A percentile compares a stretch with the other conserved stretches of the same genome.
Conservation (phyloP, 208 protist species). For the Leishmania tropica region DNA sequence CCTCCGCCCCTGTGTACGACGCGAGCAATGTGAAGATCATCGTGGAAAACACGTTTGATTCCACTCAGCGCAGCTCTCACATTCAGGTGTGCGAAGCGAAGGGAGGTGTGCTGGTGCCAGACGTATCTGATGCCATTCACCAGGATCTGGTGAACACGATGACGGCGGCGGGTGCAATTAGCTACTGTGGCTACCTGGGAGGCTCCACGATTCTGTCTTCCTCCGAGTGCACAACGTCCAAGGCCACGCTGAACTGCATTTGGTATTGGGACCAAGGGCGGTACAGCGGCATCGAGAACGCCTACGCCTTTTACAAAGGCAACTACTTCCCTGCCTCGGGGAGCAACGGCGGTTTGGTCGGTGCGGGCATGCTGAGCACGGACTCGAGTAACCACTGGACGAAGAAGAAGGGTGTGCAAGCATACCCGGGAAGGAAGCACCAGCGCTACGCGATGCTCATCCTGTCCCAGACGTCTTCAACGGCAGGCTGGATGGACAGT, state of each 20-base stretch:
- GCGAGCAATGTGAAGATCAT: background rate
- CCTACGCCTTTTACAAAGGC: slow-evolving; percentile 14
- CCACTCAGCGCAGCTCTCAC: background rate
- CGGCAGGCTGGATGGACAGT: slow-evolving; percentile 3
- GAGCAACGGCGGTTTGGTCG: background rate
- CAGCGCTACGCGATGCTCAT: slow-evolving; percentile 10
- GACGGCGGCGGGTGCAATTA: too few species aligned
- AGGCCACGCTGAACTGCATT: background rate
- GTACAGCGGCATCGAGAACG: background rate
- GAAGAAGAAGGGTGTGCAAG: background rate
- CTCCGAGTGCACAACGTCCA: background rate
- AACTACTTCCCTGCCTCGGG: slow-evolving; percentile 1
- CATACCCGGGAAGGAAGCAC: background rate
- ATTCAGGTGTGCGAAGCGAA: background rate
- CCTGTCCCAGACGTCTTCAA: background rate
- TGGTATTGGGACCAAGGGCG: slow-evolving; percentile 16
- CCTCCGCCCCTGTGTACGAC: slow-evolving; percentile 3
- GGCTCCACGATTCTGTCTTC: slow-evolving; percentile 13
- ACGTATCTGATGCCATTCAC: slow-evolving; percentile 2
- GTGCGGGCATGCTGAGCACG: slow-evolving; percentile 5
- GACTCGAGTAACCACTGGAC: slow-evolving; percentile 2
- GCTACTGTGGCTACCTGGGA: slow-evolving; percentile 7
- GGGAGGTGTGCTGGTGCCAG: slow-evolving; percentile 7
- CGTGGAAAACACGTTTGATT: background rate
- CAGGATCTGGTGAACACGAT: background rate